Percentiles rank a stretch among this genome's conserved stretches.
These are phyloP conservation scores for Lathyrus aphaca DNA, from an alignment of 306 rosid species.

Conservation along the genomic window DNA sequence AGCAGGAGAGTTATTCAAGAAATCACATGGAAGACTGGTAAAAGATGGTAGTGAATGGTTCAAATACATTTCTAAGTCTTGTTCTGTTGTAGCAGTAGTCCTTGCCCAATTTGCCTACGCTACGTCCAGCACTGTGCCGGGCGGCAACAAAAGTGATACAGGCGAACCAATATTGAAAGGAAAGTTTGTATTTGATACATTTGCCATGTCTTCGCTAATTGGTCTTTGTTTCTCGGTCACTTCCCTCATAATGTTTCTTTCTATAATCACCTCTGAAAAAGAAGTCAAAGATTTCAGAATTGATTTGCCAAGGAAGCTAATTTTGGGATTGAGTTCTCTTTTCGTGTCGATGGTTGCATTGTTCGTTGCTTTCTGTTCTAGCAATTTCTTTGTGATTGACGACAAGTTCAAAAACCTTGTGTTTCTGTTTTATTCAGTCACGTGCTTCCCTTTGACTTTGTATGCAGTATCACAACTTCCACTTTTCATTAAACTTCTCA, in stretches of 20 bases:
- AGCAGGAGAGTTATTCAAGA: conserved; percentile 32
- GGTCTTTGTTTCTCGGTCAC: conserved; percentile 61
- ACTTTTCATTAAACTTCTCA: conserved; percentile 47
- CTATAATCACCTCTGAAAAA: conserved; percentile 53
- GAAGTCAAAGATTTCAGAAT: conserved; percentile 47
- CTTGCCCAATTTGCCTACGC: conserved; percentile 46
- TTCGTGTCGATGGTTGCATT: conserved; percentile 53
- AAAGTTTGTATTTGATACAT: conserved; percentile 38
- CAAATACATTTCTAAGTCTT: conserved; percentile 43
- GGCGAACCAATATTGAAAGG: conserved; percentile 46
- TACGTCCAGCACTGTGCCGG: conserved; percentile 44
- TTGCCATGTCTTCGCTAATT: conserved; percentile 44
- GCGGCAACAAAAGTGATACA: conserved; percentile 25
- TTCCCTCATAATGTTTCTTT: conserved; percentile 56
- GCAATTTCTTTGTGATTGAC: conserved; percentile 47
- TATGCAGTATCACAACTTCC: conserved; percentile 57
- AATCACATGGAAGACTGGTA: background rate
- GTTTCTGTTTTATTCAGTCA: conserved; percentile 40
- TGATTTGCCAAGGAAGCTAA: conserved; percentile 48
- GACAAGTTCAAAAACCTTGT: conserved; percentile 34
- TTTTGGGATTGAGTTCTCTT: conserved; percentile 49
- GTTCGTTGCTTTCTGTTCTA: conserved; percentile 51
- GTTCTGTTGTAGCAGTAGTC: conserved; percentile 48
- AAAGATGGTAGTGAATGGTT: conserved; percentile 37
- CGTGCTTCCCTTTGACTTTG: conserved; percentile 50